These are phyloP conservation scores for Euphorbia pulcherrima DNA, from an alignment of 345 rosid genomes.

Conservation along the genomic window DNA sequence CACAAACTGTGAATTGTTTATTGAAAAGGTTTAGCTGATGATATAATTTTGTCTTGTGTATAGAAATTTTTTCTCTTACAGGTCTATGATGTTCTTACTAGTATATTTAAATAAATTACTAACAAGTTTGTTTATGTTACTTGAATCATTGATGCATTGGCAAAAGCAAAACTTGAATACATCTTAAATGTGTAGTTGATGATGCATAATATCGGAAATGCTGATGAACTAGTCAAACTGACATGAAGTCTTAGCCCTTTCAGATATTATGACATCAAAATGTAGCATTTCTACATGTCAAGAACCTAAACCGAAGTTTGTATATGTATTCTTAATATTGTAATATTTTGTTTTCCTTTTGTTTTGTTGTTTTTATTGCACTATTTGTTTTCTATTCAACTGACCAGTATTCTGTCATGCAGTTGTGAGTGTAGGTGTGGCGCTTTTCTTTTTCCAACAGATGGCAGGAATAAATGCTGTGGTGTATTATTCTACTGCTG, in stretches of 20 bases:
- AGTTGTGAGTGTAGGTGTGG: constrained; percentile 97
- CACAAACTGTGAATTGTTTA: neutral
- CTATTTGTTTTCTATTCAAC: neutral
- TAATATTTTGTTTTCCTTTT: neutral
- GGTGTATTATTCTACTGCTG: constrained; percentile 94
- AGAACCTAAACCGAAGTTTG: neutral
- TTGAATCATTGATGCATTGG: neutral
- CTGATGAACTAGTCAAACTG: neutral
- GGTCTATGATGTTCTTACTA: neutral
- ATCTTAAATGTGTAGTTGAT: neutral
- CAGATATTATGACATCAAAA: neutral
- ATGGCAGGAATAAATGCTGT: constrained; percentile 98
- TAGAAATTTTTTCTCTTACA: neutral
- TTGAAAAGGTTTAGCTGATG: neutral
- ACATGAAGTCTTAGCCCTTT: neutral
- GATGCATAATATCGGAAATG: neutral
- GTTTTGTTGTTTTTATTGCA: neutral
- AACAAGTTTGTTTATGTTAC: neutral
- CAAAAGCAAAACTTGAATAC: neutral
- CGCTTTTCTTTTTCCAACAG: constrained; percentile 97
- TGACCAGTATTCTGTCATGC: constrained; percentile 28
- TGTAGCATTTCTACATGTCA: neutral
- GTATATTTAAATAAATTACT: no score
- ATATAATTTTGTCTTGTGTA: neutral
- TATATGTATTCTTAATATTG: neutral